Evolutionary conservation across 331 rosid species (phyloP).

Genomic region (Erythrophleum ivorense): DNA sequence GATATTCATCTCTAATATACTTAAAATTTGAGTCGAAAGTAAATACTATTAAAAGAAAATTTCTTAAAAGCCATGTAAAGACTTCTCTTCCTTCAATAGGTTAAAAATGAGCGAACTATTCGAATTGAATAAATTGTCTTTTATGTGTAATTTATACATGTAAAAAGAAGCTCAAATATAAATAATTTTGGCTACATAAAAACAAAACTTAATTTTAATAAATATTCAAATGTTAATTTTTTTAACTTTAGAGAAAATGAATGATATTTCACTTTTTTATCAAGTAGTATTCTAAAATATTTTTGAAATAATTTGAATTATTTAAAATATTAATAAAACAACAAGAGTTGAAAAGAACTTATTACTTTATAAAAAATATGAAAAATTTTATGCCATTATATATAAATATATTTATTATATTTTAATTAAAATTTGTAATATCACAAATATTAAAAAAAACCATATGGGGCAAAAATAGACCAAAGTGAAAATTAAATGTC

Average conservation of each 20-base stretch:
- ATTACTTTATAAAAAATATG: no score
- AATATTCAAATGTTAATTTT: neutral
- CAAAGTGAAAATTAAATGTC: neutral
- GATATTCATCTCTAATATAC: neutral
- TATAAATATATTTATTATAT: no score
- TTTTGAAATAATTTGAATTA: no score
- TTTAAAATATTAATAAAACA: no score
- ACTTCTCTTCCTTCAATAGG: neutral
- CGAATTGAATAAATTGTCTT: neutral
- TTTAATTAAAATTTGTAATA: no score
- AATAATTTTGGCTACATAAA: neutral
- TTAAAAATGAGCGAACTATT: neutral
- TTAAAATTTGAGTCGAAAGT: neutral
- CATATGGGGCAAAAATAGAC: neutral
- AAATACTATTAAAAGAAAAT: neutral
- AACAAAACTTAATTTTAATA: neutral
- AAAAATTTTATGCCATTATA: no score
- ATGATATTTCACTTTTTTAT: neutral
- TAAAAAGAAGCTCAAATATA: neutral
- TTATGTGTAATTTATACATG: neutral
- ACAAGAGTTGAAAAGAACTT: no score
- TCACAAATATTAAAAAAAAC: no score
- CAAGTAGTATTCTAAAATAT: no score
- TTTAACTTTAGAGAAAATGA: neutral
- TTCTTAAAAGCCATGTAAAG: neutral